Base-by-base conservation (phyloP, 805 yeast species). In the Lachancea thermotolerans region DNA sequence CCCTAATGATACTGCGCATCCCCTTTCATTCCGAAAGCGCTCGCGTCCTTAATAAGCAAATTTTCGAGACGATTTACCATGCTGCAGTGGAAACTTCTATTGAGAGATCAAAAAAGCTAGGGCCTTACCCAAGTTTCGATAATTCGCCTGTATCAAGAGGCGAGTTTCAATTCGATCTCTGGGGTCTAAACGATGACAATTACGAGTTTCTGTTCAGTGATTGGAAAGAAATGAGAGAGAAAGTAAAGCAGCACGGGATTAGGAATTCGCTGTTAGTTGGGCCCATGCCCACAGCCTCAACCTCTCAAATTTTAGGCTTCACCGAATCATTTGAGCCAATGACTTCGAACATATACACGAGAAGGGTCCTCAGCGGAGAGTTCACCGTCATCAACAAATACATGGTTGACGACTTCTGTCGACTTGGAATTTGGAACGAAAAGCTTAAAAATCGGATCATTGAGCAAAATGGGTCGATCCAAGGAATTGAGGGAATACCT, bases 231-330 rank as follows among this genome's bases (percentile, higher is more conserved):
- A 65, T 87, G 54, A 87, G 82, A 63, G 66, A 65, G 8, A 68
- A 74, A 34, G 71, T 91, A 47, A 65, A 67, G 31, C 63, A 66
- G 48, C 61, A 77, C 56, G 98, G 98, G 25, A 56, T 90, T 31
- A 72, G 97, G 58, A 90, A 90, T 68, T 90, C 97, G 2, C 67
- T 90, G 42, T 65, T 89, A 11, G 90, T 90, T 18, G 96, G 93
- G 0, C 93, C 96, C 41, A 90, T 90, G 98, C 98, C 98, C 16
- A 90, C 98, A 10, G 98, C 98, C 1, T 88, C 97, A 0, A 91
- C 98, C 1, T 91, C 98, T 2, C 96, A 89, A 68, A 89, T 90
- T 37, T 72, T 90, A 43, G 97, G 97, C 30, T 86, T 76, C 70
- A 89, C 81, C 56, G 98, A 90, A 68, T 90, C 96, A 66, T 90